phyloP scores from a whole-genome alignment of 2,329 filamentous ascomycete species.

The Botrytis squamosa region DNA sequence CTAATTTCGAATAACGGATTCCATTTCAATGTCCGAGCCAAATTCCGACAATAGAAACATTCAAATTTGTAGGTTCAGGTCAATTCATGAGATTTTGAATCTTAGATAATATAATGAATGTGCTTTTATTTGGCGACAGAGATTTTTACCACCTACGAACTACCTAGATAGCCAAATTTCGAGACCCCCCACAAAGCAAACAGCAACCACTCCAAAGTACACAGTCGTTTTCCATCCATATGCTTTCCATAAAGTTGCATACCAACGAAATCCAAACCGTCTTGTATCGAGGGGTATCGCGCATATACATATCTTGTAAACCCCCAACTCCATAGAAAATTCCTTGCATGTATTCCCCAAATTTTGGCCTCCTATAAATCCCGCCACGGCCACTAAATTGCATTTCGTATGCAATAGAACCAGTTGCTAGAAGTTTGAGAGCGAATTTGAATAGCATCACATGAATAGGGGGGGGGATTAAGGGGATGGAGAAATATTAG shows the following conservation, averaged over 20 bases:
- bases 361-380: constrained; percentile 5
- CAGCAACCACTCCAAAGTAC: neutral
- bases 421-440: constrained; percentile 26
- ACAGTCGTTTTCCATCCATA: constrained; percentile 1
- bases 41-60: too few species aligned
- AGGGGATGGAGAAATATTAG: constrained; percentile 19
- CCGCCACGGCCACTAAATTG: constrained; percentile 22
- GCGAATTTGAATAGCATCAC: constrained; percentile 28
- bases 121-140: neutral
- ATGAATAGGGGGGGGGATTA: constrained; percentile 21
- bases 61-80: too few species aligned
- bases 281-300: constrained; percentile 16
- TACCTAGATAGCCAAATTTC: neutral
- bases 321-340: constrained; percentile 9
- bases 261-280: constrained; percentile 1
- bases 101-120: neutral
- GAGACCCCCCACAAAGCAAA: neutral
- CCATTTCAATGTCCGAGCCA: too few species aligned
- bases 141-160: neutral
- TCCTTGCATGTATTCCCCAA: constrained; percentile 2
- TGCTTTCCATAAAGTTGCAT: constrained; percentile 9
- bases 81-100: neutral
- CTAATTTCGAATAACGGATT: neutral
- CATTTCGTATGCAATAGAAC: constrained; percentile 29
- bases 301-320: constrained; percentile 14